These are phyloP conservation scores for Neocallimastix lanati DNA, from an alignment of 192 early-diverging fungal species.

Conservation along the genomic window DNA sequence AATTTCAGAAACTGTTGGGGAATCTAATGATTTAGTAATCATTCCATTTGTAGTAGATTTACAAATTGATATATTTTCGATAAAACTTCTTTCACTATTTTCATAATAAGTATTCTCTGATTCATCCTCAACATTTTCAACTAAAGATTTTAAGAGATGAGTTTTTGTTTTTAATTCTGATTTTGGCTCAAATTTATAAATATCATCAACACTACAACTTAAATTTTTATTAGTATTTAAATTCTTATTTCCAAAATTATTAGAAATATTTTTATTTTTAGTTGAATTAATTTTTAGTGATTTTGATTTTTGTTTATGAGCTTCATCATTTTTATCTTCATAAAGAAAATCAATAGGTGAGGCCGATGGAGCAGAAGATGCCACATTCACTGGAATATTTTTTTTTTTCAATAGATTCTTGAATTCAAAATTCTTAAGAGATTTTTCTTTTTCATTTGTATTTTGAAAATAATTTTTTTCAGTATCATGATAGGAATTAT, in stretches of 20 bases:
- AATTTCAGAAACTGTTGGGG: background rate
- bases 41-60: background rate
- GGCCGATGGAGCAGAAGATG: background rate
- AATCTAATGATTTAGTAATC: background rate
- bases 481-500: background rate
- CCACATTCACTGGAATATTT: background rate
- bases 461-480: background rate
- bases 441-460: background rate
- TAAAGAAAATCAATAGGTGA: background rate
- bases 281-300: background rate
- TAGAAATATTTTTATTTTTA: background rate
- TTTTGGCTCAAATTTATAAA: background rate
- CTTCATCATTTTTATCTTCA: no score
- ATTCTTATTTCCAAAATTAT: background rate
- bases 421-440: background rate
- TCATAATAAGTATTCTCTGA: background rate
- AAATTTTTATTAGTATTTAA: background rate
- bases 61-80: background rate
- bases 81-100: background rate
- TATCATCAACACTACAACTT: background rate
- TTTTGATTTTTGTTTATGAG: no score
- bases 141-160: background rate
- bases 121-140: background rate
- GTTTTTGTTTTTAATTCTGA: background rate
- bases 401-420: background rate